Evolutionary conservation across 2,329 filamentous ascomycete species (phyloP).

Genomic region (Amauroascus verrucosus): DNA sequence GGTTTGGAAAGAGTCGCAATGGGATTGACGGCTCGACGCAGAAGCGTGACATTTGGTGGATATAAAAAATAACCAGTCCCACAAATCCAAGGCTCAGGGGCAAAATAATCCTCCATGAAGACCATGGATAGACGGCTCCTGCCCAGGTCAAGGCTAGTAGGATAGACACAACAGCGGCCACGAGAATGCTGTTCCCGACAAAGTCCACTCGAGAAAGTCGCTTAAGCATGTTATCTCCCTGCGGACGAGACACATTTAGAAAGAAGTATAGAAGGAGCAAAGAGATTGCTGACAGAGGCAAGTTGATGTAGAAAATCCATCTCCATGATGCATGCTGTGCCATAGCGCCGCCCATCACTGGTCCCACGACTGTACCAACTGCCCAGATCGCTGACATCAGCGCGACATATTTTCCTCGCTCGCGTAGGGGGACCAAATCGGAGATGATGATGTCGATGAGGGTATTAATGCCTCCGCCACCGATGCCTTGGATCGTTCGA

Average conservation of each 20-base stretch:
- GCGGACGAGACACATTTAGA: conserved; percentile 31
- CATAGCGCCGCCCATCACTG: conserved; percentile 22
- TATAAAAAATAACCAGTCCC: conserved; percentile 49
- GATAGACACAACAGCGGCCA: conserved; percentile 76
- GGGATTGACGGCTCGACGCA: conserved; percentile 60
- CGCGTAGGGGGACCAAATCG: conserved; percentile 42
- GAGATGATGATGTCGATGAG: conserved; percentile 42
- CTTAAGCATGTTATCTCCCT: conserved; percentile 24
- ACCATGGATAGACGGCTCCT: conserved; percentile 48
- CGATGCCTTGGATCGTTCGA: conserved; percentile 42
- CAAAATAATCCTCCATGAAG: conserved; percentile 68
- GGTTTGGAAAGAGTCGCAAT: conserved; percentile 55
- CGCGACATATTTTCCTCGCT: conserved; percentile 38
- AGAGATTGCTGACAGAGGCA: conserved; percentile 18
- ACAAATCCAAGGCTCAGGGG: conserved; percentile 50
- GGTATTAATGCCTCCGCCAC: conserved; percentile 40
- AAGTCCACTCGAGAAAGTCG: conserved; percentile 47
- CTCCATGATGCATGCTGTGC: conserved; percentile 21
- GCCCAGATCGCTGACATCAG: conserved; percentile 38
- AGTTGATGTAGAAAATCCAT: conserved; percentile 24
- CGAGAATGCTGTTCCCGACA: conserved; percentile 49
- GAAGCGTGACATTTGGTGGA: conserved; percentile 54
- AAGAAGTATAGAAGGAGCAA: conserved; percentile 29
- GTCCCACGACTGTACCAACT: conserved; percentile 25
- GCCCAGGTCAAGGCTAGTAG: conserved; percentile 78